Conservation (phyloP, 257 asterid genomes). For the Paulownia fortunei region DNA sequence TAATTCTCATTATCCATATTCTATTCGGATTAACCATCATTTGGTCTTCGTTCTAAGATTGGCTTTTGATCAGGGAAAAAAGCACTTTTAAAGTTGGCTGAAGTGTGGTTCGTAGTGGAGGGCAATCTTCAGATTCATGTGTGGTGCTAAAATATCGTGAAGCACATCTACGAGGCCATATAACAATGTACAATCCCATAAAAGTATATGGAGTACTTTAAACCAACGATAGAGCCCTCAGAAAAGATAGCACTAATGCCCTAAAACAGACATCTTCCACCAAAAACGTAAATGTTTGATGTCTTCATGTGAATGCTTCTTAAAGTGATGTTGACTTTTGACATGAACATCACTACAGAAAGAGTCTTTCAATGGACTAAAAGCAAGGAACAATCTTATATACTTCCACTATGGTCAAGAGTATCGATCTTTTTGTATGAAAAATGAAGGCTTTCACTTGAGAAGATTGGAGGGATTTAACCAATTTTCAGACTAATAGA, state of each 20-base stretch:
- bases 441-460: too few species aligned
- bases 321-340: background rate
- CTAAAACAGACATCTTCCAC: background rate
- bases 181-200: background rate
- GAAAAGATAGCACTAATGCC: conserved; percentile 16
- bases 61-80: background rate
- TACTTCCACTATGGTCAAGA: background rate
- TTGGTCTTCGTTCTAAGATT: background rate
- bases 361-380: background rate
- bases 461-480: too few species aligned
- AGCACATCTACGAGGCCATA: background rate
- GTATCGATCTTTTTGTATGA: background rate
- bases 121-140: background rate
- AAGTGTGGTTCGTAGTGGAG: background rate
- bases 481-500: too few species aligned
- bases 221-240: too few species aligned
- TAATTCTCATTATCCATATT: background rate
- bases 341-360: background rate
- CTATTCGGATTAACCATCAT: too few species aligned
- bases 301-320: background rate
- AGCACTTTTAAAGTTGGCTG: background rate
- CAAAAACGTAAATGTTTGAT: background rate
- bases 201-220: too few species aligned
- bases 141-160: too few species aligned
- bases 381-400: background rate